Conservation (phyloP, 2,329 filamentous ascomycete species). For the Xylariaceae sp. region DNA sequence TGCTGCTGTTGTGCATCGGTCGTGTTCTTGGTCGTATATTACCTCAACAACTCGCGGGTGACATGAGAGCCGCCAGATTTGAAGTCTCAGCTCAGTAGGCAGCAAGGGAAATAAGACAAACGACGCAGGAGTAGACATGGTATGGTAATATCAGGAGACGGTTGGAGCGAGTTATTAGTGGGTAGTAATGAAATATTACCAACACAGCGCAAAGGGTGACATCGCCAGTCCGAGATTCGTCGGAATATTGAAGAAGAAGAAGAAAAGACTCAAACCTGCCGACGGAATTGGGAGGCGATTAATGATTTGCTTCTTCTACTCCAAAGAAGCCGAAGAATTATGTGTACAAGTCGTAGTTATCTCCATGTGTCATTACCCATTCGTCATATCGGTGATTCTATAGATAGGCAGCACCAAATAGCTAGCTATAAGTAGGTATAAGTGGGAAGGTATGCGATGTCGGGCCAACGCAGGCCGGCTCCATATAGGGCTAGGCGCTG, state of each 20-base stretch:
- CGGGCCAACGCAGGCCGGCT: constrained; percentile 4
- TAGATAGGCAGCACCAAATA: constrained; percentile 3
- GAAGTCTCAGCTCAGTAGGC: constrained; percentile 37
- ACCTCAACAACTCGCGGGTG: constrained; percentile 37
- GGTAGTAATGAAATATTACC: background rate
- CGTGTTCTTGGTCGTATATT: constrained; percentile 33
- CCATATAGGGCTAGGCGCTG: constrained; percentile 13
- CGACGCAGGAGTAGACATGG: constrained; percentile 17
- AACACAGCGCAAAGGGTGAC: background rate
- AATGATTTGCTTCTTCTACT: background rate
- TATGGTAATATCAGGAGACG: constrained; percentile 7
- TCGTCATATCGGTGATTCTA: constrained; percentile 6
- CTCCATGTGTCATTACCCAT: background rate
- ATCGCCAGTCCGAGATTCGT: background rate
- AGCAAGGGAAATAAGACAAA: constrained; percentile 34
- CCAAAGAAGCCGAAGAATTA: constrained; percentile 3
- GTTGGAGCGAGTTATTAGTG: background rate
- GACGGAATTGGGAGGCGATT: constrained; percentile 2
- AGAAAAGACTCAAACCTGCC: background rate
- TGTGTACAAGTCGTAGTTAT: background rate
- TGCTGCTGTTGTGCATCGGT: constrained; percentile 36
- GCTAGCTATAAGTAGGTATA: no score
- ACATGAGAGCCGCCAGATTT: constrained; percentile 37
- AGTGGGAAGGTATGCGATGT: background rate
- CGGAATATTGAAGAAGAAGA: background rate